Evolutionary conservation across 225 moss, liverwort and hornwort species (phyloP).

Genomic region (Sphagnum tenellum): DNA sequence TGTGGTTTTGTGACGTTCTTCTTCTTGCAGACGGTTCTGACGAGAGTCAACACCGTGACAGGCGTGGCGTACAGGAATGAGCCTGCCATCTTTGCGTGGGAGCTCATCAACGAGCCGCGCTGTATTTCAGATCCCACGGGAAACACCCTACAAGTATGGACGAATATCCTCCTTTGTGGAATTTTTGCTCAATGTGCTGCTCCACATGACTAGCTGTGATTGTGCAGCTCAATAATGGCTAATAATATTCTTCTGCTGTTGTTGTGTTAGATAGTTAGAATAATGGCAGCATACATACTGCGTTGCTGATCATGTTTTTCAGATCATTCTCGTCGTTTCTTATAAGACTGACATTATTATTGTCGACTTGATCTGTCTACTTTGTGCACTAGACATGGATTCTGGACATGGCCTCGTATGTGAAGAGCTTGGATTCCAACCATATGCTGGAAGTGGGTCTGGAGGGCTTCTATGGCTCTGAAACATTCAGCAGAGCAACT

Average conservation of each 20-base stretch:
- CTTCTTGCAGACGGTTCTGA: constrained; percentile 33
- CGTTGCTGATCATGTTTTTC: too few relatives aligned
- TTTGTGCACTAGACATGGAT: constrained; percentile 33
- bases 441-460: constrained; percentile 57
- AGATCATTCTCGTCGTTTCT: too few relatives aligned
- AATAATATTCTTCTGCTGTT: too few relatives aligned
- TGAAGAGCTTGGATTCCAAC: constrained; percentile 44
- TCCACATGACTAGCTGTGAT: too few relatives aligned
- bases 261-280: too few relatives aligned
- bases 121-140: constrained; percentile 50
- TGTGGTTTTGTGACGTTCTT: background rate
- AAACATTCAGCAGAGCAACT: constrained; percentile 11
- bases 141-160: constrained; percentile 34
- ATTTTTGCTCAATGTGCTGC: background rate
- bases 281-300: too few relatives aligned
- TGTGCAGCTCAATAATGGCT: too few relatives aligned
- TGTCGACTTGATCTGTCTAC: too few relatives aligned
- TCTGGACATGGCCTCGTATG: constrained; percentile 49
- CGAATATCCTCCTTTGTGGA: background rate
- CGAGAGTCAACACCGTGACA: constrained; percentile 42
- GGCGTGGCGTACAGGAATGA: constrained; percentile 44
- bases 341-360: too few relatives aligned
- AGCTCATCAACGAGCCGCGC: constrained; percentile 65
- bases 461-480: constrained; percentile 58
- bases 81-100: constrained; percentile 61